A percentile compares a stretch with the other conserved stretches of the same genome.
These are phyloP conservation scores for Rusavskia elegans DNA, from an alignment of 495 filamentous ascomycete genomes.

Conservation along the genomic window DNA sequence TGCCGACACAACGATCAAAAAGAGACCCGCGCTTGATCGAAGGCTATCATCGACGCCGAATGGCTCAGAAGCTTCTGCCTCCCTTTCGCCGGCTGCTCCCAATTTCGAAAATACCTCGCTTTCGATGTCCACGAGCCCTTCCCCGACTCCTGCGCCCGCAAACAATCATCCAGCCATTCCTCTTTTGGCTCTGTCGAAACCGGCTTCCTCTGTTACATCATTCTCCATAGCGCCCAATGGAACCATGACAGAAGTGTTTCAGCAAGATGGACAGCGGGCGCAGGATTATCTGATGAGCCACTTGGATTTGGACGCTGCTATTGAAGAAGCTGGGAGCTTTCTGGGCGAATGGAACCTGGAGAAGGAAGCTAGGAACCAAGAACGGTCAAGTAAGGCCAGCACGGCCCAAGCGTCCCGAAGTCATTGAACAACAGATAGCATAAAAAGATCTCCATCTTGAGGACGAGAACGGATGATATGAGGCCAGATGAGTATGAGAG, in stretches of 20 bases:
- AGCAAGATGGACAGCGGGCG: slow-evolving; percentile 11
- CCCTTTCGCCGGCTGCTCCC: not conserved
- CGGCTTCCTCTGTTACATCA: slow-evolving; percentile 7
- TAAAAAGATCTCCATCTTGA: not conserved
- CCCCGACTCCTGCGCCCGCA: not conserved
- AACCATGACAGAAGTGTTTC: slow-evolving; percentile 6
- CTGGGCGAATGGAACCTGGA: slow-evolving; percentile 11
- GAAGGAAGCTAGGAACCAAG: slow-evolving; percentile 7
- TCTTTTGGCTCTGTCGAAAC: not conserved
- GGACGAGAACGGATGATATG: not conserved
- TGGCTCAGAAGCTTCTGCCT: not conserved
- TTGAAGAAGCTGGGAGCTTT: slow-evolving; percentile 13
- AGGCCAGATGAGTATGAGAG: not conserved
- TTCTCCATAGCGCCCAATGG: slow-evolving; percentile 13
- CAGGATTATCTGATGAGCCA: not conserved
- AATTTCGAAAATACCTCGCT: not conserved
- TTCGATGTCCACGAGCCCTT: not conserved
- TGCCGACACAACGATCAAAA: slow-evolving; percentile 28
- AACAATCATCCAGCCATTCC: slow-evolving; percentile 1
- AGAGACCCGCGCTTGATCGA: slow-evolving; percentile 8
- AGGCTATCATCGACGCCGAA: slow-evolving; percentile 3
- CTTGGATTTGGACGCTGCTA: slow-evolving; percentile 8
- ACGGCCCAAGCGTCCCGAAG: not conserved
- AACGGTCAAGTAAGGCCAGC: not conserved
- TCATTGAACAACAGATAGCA: no score